Percentiles rank a stretch among this genome's conserved stretches.
Evolutionary conservation across 129 eudicot genomes (phyloP).

Genomic region (Arctium minus): DNA sequence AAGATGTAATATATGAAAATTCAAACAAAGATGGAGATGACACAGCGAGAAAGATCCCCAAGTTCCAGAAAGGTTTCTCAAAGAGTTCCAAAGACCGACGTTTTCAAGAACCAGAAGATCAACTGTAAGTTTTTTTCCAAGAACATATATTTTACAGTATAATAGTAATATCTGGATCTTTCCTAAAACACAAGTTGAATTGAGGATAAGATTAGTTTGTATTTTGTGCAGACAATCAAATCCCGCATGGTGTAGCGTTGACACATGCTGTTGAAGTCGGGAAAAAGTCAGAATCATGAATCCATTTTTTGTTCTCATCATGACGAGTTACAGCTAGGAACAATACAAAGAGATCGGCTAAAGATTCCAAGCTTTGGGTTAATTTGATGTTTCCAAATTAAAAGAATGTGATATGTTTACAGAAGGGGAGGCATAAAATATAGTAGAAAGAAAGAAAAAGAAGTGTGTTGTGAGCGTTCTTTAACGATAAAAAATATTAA

Average conservation of each 20-base stretch:
- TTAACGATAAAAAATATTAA: background rate
- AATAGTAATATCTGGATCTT: background rate
- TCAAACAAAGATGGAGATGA: conserved; percentile 24
- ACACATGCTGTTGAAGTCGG: conserved; percentile 17
- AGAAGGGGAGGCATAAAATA: background rate
- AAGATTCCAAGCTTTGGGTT: background rate
- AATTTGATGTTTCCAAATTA: background rate
- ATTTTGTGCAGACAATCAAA: conserved; percentile 23
- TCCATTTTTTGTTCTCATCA: background rate
- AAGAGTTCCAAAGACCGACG: conserved; percentile 19
- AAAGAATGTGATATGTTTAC: background rate
- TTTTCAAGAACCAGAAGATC: conserved; percentile 16
- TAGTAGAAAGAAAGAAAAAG: background rate
- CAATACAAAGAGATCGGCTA: background rate
- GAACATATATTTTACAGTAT: background rate
- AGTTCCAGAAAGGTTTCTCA: conserved; percentile 20
- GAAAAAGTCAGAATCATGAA: conserved; percentile 3
- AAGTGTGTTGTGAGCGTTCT: background rate
- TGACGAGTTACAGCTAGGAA: background rate
- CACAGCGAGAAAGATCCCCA: conserved; percentile 7
- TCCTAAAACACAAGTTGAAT: background rate
- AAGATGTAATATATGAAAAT: conserved; percentile 28
- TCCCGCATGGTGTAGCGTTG: conserved; percentile 22
- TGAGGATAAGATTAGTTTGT: conserved; percentile 3
- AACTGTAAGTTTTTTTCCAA: conserved; percentile 19